Base-by-base conservation (phyloP, 2,329 filamentous ascomycete genomes). In the Fusarium piperis region DNA sequence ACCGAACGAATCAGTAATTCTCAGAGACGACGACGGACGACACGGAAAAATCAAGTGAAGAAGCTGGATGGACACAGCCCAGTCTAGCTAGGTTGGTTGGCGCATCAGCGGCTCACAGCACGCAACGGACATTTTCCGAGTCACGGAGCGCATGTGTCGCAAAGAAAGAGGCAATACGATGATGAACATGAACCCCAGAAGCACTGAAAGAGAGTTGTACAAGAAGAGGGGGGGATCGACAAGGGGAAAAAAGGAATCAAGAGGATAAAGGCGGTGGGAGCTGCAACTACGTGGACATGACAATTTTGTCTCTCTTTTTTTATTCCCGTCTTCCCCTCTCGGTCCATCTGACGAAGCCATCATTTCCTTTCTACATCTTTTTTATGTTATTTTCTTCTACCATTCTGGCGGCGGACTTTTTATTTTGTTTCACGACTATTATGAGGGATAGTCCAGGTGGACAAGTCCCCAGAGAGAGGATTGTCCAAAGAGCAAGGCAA, bases 81-180 rank as follows among this genome's bases (percentile, higher is more conserved):
- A 28, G 26, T 28, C 26, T n/a, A n/a, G n/a, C n/a, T 7, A 26
- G 26, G 26, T 7, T 28, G 38, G 28, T 30, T 35, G 36, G 51
- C 59, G 64, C 56, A 71, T 13, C 4, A 20, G 62, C 59, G 70
- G 70, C 74, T 70, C 64, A 64, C 63, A 67, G 64, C 23, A 65
- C 60, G 53, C 55, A 38, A 33, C 60, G 51, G 57, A 68, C 35
- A 33, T 32, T 48, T 62, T 41, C 39, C 58, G 59, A 36, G 67
- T 67, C 48, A 58, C 61, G 57, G 53, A 44, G 35, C 30, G 46
- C 39, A 68, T 71, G 36, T 41, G 61, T 55, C 56, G 52, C 33
- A 26, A 26, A 52, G 41, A 11, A 28, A 18, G 41, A 48, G 41
- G n/a, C 56, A 46, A 35, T 28, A 65, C 59, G 48, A 69, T 59